Percentiles rank a stretch among this genome's conserved stretches.
Evolutionary conservation across 371 early-diverging fungal species (phyloP).

Genomic region (Chytridium lagenaria): DNA sequence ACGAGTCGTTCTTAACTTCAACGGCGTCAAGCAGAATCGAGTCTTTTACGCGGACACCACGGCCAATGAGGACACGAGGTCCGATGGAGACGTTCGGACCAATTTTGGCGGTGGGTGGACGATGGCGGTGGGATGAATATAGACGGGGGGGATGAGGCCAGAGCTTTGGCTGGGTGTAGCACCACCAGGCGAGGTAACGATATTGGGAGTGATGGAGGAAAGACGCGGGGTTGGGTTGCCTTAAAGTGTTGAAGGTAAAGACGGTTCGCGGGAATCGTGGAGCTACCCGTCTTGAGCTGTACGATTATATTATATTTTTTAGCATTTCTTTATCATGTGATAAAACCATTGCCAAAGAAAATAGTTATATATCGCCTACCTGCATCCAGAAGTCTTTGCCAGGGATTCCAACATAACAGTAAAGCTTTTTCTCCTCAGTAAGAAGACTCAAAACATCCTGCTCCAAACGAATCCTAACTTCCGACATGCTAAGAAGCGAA

Average conservation of each 20-base stretch:
- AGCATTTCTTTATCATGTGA: neutral
- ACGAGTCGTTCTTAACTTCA: slow-evolving; percentile 83
- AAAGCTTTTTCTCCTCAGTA: slow-evolving; percentile 80
- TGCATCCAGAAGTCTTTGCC: slow-evolving; percentile 85
- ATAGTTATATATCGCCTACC: slow-evolving; percentile 21
- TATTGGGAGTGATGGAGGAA: slow-evolving; percentile 43
- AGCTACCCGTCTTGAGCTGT: slow-evolving; percentile 94
- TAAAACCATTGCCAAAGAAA: slow-evolving; percentile 4
- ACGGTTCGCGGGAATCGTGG: slow-evolving; percentile 93
- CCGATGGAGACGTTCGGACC: slow-evolving; percentile 97
- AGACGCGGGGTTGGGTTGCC: slow-evolving; percentile 67
- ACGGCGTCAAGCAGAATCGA: slow-evolving; percentile 93
- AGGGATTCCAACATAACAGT: slow-evolving; percentile 70
- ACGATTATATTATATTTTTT: slow-evolving; percentile 34
- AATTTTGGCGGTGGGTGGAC: slow-evolving; percentile 95
- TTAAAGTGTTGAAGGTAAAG: slow-evolving; percentile 82
- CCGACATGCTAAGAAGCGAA: slow-evolving; percentile 33
- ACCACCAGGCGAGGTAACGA: slow-evolving; percentile 25
- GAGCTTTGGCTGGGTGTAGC: slow-evolving; percentile 56
- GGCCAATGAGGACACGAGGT: slow-evolving; percentile 90
- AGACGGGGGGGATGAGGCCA: slow-evolving; percentile 89
- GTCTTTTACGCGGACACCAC: slow-evolving; percentile 94
- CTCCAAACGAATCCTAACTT: slow-evolving; percentile 85
- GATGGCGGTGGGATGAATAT: slow-evolving; percentile 92
- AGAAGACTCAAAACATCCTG: slow-evolving; percentile 88